Base-by-base conservation (phyloP, 768 basidiomycete genomes). In the Kwoniella pini region DNA sequence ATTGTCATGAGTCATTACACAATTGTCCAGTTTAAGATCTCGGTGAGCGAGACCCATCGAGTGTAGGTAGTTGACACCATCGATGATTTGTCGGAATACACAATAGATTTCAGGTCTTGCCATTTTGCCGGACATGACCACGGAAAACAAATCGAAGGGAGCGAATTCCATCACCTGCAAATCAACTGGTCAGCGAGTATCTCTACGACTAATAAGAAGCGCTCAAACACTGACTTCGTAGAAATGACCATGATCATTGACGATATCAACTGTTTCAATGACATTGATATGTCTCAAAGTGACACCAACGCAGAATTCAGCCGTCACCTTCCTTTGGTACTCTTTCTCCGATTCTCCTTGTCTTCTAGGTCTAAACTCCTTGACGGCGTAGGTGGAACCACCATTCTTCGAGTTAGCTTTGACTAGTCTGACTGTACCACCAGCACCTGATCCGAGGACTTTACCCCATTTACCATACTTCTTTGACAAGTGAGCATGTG, bases 61-160 rank as follows among this genome's bases (percentile, higher is more conserved):
- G 80, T 99, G 96, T 49, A 99, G 87, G 77, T 99, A 98, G 79
- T 95, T 90, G 64, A 99, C 95, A 57, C 96, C 96, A 70, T 91
- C 89, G 79, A 94, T 91, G 69, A 99, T 97, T 80, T 99, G 96
- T 62, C 93, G 90, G 81, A 98, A 98, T 65, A 98, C 92, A 77
- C 96, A 99, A 81, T 96, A 98, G 55, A 97, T 93, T 80, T 99
- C 95, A 52, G 94, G 93, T 22, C 96, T 88, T 62, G 87, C 85
- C 96, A 99, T 99, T 81, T 92, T 96, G 65, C 91, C 90, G 15
- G 94, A 93, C 96, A 99, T 99, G 83, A 99, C 96, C 74, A 97
- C 94, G 61, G 89, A 91, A 81, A 99, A 99, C 57, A 99, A 87
- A 80, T 99, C 96, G 75, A 87, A 96, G 17, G 96, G 96, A 2